Evolutionary conservation across 805 yeast genomes (phyloP).

Genomic region (Lipomyces oligophaga): DNA sequence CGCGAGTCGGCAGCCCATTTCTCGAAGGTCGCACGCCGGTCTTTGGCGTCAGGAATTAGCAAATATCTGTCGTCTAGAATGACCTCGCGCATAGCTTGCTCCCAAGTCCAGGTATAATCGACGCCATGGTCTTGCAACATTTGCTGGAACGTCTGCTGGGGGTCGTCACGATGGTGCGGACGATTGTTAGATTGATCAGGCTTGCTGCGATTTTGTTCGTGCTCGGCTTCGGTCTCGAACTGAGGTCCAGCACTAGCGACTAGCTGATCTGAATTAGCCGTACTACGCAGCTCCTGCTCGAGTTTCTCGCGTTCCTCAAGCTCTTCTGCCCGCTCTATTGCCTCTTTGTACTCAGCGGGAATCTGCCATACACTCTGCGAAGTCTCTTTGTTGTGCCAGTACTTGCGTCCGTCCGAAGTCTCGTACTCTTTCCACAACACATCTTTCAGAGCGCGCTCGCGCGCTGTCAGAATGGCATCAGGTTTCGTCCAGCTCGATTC

Average conservation of each 20-base stretch:
- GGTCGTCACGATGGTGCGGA: constrained; percentile 30
- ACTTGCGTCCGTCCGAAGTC: constrained; percentile 56
- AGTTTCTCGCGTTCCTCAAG: constrained; percentile 15
- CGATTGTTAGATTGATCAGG: constrained; percentile 10
- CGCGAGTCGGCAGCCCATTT: constrained; percentile 46
- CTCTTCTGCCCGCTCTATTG: constrained; percentile 27
- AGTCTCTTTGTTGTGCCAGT: constrained; percentile 64
- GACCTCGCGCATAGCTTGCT: constrained; percentile 55
- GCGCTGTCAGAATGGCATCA: constrained; percentile 43
- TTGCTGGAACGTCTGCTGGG: constrained; percentile 42
- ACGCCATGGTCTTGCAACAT: constrained; percentile 56
- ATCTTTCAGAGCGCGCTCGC: constrained; percentile 47
- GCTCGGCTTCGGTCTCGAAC: not conserved
- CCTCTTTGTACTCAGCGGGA: constrained; percentile 51
- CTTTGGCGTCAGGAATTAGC: constrained; percentile 57
- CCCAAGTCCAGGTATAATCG: constrained; percentile 74
- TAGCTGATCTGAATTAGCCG: no score
- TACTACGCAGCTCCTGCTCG: constrained; percentile 7
- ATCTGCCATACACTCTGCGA: constrained; percentile 75
- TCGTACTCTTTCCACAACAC: constrained; percentile 54
- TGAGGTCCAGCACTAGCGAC: not conserved
- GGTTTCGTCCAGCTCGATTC: constrained; percentile 85
- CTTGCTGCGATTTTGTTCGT: not conserved
- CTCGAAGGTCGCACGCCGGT: constrained; percentile 61
- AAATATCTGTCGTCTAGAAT: constrained; percentile 63